A percentile compares a stretch with the other conserved stretches of the same genome.
Conservation (phyloP, 2,329 filamentous ascomycete genomes). For the Aurifilum marmelostoma region DNA sequence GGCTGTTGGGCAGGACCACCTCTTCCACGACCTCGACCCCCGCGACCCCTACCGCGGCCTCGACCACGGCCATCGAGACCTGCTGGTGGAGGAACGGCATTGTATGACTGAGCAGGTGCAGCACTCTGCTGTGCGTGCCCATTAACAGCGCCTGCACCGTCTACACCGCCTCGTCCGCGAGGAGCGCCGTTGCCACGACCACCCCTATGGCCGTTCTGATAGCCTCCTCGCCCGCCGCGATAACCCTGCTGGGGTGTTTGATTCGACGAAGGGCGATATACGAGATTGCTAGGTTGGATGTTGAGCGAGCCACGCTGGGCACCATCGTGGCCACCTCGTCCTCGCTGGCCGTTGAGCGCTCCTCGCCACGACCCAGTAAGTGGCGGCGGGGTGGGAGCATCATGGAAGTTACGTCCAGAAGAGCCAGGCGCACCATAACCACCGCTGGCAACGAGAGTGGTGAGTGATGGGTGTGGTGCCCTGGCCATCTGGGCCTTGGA, state of each 20-base stretch:
- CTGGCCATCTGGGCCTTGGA: conserved; percentile 62
- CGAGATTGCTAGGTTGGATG: conserved; percentile 55
- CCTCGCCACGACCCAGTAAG: conserved; percentile 62
- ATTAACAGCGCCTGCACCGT: conserved; percentile 29
- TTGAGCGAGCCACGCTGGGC: conserved; percentile 38
- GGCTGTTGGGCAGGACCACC: conserved; percentile 23
- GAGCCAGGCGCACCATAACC: conserved; percentile 49
- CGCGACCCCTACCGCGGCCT: conserved; percentile 40
- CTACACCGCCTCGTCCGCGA: conserved; percentile 28
- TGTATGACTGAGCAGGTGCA: conserved; percentile 44
- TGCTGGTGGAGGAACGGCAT: conserved; percentile 63
- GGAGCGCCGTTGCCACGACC: conserved; percentile 36
- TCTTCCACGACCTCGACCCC: conserved; percentile 25
- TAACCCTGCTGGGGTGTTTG: conserved; percentile 35
- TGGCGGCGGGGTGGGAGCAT: conserved; percentile 58
- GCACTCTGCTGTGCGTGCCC: conserved; percentile 25
- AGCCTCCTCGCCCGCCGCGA: conserved; percentile 19
- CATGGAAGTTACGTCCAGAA: conserved; percentile 62
- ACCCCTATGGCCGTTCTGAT: conserved; percentile 33
- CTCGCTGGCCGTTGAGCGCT: conserved; percentile 52
- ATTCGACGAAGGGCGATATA: conserved; percentile 49
- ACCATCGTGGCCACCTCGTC: conserved; percentile 40
- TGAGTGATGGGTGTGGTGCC: conserved; percentile 49
- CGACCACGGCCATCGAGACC: conserved; percentile 53
- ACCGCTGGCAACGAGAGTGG: conserved; percentile 54